Evolutionary conservation across 1,139 yeast species (phyloP).

Genomic region (Suzukiozyma palmioleophila): DNA sequence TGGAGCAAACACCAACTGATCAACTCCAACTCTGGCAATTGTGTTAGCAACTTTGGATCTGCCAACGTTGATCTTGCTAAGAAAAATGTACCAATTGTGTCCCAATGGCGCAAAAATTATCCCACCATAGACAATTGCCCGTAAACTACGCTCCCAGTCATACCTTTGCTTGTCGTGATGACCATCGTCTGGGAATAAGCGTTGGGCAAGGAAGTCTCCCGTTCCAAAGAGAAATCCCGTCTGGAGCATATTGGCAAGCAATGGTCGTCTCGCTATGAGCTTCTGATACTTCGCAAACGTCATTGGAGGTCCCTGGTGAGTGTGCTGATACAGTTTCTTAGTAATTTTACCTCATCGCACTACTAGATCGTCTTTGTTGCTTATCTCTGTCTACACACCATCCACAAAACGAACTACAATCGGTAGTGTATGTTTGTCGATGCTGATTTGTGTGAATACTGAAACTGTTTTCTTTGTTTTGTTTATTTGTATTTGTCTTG

Average conservation of each 20-base stretch:
- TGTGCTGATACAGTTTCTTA: slow-evolving; percentile 1
- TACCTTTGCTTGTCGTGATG: slow-evolving; percentile 12
- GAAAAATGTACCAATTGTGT: slow-evolving; percentile 35
- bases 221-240: slow-evolving; percentile 40
- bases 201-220: slow-evolving; percentile 41
- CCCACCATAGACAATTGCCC: slow-evolving; percentile 36
- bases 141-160: slow-evolving; percentile 26
- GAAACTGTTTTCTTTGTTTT: too few relatives aligned
- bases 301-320: too few relatives aligned
- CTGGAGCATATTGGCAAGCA: slow-evolving; percentile 33
- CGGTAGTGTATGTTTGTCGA: too few relatives aligned
- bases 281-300: slow-evolving; percentile 24
- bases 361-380: too few relatives aligned
- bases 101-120: slow-evolving; percentile 41
- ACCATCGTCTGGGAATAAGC: slow-evolving; percentile 16
- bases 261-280: slow-evolving; percentile 27
- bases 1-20: slow-evolving; percentile 79
- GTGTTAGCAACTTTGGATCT: slow-evolving; percentile 20
- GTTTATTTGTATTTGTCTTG: too few relatives aligned
- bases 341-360: too few relatives aligned
- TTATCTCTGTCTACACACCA: too few relatives aligned
- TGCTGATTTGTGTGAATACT: too few relatives aligned
- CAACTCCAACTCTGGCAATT: slow-evolving; percentile 53
- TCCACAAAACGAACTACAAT: too few relatives aligned
- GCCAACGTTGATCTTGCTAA: slow-evolving; percentile 17